phyloP scores from a whole-genome alignment of 805 yeast genomes.

The Candida fluviatilis region DNA sequence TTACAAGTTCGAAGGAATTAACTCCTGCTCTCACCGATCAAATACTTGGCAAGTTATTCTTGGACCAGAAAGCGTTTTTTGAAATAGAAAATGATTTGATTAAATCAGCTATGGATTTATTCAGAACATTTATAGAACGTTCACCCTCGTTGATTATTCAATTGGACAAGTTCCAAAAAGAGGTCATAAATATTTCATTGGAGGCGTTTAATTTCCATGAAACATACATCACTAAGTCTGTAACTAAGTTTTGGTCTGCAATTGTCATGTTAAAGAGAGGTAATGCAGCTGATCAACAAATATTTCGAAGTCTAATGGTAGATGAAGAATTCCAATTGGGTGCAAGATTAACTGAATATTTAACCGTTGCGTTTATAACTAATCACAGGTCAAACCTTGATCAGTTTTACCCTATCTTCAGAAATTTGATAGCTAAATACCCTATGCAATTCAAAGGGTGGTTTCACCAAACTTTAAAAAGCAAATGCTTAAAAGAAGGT shows the following conservation, averaged over 20 bases:
- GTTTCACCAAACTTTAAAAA: slow-evolving; percentile 19
- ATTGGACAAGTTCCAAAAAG: slow-evolving; percentile 18
- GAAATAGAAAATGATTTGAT: slow-evolving; percentile 56
- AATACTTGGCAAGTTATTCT: slow-evolving; percentile 36
- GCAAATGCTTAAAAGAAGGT: slow-evolving; percentile 10
- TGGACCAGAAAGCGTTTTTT: slow-evolving; percentile 29
- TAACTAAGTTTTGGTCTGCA: slow-evolving; percentile 52
- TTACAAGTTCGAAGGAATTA: slow-evolving; percentile 25
- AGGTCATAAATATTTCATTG: slow-evolving; percentile 27
- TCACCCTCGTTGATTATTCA: slow-evolving; percentile 47
- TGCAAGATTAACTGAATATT: slow-evolving; percentile 19
- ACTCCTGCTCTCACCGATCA: slow-evolving; percentile 27
- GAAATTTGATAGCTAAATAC: slow-evolving; percentile 44
- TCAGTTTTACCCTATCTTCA: slow-evolving; percentile 48
- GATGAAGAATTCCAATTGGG: slow-evolving; percentile 15
- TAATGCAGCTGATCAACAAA: slow-evolving; percentile 35
- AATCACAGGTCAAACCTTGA: slow-evolving; percentile 60
- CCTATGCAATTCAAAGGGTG: slow-evolving; percentile 48
- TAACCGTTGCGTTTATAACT: slow-evolving; percentile 32
- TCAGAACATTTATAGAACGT: slow-evolving; percentile 45
- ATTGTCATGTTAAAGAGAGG: slow-evolving; percentile 46
- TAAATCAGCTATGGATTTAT: slow-evolving; percentile 48
- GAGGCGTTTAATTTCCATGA: slow-evolving; percentile 45
- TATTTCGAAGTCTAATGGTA: slow-evolving; percentile 17
- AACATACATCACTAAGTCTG: slow-evolving; percentile 49